Conservation (phyloP, 192 early-diverging fungal genomes). For the Coemansia sp. region DNA sequence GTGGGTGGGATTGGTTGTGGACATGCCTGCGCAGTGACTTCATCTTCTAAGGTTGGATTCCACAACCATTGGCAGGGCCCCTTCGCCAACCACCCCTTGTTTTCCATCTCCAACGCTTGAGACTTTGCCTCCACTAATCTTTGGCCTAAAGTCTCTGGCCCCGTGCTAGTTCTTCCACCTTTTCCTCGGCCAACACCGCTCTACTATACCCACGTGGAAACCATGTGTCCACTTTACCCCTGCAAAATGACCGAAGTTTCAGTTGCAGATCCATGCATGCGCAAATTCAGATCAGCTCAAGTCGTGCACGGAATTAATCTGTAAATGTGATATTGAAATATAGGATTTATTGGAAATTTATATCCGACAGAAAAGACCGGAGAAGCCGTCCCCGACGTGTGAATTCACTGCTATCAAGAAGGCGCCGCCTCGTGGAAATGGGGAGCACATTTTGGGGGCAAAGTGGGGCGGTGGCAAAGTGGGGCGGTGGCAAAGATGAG, state of each 20-base stretch:
- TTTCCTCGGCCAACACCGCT: background rate
- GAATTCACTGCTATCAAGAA: too few relatives aligned
- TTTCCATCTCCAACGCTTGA: background rate
- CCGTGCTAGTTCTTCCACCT: background rate
- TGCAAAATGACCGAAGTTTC: background rate
- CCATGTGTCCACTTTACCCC: background rate
- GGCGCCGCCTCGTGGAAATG: too few relatives aligned
- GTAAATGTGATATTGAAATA: background rate
- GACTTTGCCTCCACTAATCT: background rate
- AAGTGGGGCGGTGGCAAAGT: background rate
- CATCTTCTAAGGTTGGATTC: background rate
- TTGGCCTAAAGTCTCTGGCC: conserved; percentile 3
- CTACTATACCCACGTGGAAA: background rate
- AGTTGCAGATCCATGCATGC: background rate
- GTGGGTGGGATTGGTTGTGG: background rate
- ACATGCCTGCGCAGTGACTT: conserved; percentile 10
- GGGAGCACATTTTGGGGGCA: background rate
- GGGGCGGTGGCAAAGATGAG: background rate
- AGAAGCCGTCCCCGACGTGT: background rate
- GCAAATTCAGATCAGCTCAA: background rate
- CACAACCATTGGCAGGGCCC: background rate
- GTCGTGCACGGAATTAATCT: background rate
- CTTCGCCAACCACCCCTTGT: background rate
- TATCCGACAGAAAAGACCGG: background rate
- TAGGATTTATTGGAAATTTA: background rate